Base-by-base conservation (phyloP, 2,329 filamentous ascomycete genomes). In the Eurotiales sp. region DNA sequence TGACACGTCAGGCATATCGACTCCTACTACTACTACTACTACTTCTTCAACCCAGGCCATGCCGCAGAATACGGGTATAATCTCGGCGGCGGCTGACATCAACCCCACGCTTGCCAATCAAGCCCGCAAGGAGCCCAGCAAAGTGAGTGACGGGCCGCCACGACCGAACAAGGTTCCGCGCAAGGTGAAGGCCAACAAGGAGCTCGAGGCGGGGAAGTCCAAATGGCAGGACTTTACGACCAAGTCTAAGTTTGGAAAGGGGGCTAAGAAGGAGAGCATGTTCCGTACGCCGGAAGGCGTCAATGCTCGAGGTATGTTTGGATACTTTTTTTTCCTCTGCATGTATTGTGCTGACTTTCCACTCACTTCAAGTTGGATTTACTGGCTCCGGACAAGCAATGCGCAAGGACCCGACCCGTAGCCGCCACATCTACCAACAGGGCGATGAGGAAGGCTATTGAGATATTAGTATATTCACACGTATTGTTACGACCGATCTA, bases 151-250 rank as follows among this genome's bases (percentile, higher is more conserved):
- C 68, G 79, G 78, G 7, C 74, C 81, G 10, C 69, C 75, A 27
- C 75, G 81, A 56, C 81, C 83, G 5, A 72, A 77, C 32, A 93
- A 92, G 69, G 81, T 85, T 43, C 82, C 84, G 10, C 86, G 87
- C 50, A 84, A 84, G 70, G 81, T 92, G 53, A 96, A 95, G 74
- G 92, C 92, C 62, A 93, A 86, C 55, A 93, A 91, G 69, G 89
- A 95, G 66, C 79, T 97, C 21, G 92, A 97, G 74, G 88, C 85
- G 56, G 86, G 87, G 64, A 95, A 96, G 77, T 88, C 75, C 64
- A 96, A 93, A 67, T 99, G 93, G 93, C 87, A 96, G 67, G 88
- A 95, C 57, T 99, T 96, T 70, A 87, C 84, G 58, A 78, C 80
- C 64, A 96, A 95, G 69, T 76, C 77, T 53, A 84, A 83, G 64